A percentile compares a stretch with the other conserved stretches of the same genome.
Evolutionary conservation across 2,329 filamentous ascomycete genomes (phyloP).

Genomic region (Arthroderma uncinatum): DNA sequence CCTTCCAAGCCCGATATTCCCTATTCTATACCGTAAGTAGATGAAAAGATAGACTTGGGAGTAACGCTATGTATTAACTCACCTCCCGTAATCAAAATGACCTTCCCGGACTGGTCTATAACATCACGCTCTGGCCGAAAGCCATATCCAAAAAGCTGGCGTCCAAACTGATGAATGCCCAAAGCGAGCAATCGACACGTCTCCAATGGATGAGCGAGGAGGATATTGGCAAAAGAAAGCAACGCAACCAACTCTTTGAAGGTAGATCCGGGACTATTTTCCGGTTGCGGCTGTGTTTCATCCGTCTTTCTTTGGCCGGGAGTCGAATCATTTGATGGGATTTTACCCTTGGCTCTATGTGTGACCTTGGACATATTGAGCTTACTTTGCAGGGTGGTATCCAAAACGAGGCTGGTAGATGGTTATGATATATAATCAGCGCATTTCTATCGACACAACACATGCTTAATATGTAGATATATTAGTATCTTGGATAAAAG

Average conservation of each 20-base stretch:
- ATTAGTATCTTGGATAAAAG: neutral
- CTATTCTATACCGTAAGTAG: constrained; percentile 12
- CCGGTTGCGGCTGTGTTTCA: neutral
- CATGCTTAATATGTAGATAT: neutral
- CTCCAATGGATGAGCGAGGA: neutral
- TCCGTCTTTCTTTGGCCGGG: neutral
- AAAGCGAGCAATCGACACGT: neutral
- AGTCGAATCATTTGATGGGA: neutral
- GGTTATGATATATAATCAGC: neutral
- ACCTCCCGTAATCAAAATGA: constrained; percentile 44
- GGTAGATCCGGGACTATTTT: too few species aligned
- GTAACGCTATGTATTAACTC: constrained; percentile 1
- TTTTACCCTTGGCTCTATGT: neutral
- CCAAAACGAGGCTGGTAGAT: neutral
- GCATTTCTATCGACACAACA: neutral
- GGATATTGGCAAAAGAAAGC: neutral
- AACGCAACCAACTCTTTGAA: neutral
- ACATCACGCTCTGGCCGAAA: constrained; percentile 39
- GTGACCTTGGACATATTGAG: neutral
- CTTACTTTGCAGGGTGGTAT: neutral
- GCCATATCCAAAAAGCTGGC: constrained; percentile 7
- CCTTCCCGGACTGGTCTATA: constrained; percentile 37
- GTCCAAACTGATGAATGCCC: neutral
- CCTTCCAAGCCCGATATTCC: constrained; percentile 38
- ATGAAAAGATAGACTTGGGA: neutral